A percentile compares a stretch with the other conserved stretches of the same genome.
phyloP scores from a whole-genome alignment of 2,329 filamentous ascomycete genomes.

The Colletotrichum theobromicola region DNA sequence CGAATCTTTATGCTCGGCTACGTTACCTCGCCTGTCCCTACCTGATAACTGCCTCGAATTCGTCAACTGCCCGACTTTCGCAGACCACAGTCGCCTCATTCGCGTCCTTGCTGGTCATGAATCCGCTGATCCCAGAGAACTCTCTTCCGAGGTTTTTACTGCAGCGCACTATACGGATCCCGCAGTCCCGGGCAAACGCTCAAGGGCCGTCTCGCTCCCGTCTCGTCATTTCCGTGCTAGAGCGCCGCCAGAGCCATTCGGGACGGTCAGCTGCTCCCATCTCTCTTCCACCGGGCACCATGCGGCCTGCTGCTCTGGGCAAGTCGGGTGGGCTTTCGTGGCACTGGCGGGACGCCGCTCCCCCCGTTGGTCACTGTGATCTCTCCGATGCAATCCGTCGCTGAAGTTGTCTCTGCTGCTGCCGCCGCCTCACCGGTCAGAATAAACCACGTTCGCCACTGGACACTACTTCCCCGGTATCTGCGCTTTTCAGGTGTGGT shows the following conservation, averaged over 20 bases:
- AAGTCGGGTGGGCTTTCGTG: slow-evolving; percentile 12
- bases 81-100: not conserved
- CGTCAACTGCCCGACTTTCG: not conserved
- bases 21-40: not conserved
- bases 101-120: not conserved
- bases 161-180: not conserved
- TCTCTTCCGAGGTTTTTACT: not conserved
- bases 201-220: not conserved
- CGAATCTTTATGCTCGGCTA: not conserved
- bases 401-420: not conserved
- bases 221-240: slow-evolving; percentile 6
- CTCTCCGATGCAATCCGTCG: not conserved
- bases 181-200: not conserved
- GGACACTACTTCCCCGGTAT: not conserved
- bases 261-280: slow-evolving; percentile 17
- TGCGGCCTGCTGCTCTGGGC: slow-evolving; percentile 18
- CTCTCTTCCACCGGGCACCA: not conserved
- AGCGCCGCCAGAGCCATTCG: slow-evolving; percentile 4
- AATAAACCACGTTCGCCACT: not conserved
- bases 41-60: not conserved
- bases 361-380: not conserved
- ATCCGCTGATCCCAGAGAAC: not conserved
- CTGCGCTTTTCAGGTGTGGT: not conserved
- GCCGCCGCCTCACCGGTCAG: not conserved
- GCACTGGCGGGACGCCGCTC: slow-evolving; percentile 12